Evolutionary conservation across 208 protist genomes (phyloP).

Genomic region (Acanthamoeba lugdunensis): DNA sequence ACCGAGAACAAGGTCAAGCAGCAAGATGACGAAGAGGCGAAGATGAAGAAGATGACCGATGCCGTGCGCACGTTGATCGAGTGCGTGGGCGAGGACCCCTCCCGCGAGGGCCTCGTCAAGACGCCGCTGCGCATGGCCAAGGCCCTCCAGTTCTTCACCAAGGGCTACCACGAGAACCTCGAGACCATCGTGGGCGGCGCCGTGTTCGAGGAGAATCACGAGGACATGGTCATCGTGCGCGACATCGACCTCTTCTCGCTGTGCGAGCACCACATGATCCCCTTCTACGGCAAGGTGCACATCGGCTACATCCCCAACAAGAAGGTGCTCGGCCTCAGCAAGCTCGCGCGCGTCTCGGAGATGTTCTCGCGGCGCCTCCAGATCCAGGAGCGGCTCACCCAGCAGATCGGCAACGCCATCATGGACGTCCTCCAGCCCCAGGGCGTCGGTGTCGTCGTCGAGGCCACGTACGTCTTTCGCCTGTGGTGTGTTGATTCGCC

Average conservation of each 20-base stretch:
- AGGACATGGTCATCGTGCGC: constrained; percentile 90
- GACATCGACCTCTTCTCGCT: constrained; percentile 92
- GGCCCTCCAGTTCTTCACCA: constrained; percentile 89
- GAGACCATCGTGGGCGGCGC: constrained; percentile 86
- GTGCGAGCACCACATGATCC: constrained; percentile 93
- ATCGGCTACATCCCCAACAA: constrained; percentile 91
- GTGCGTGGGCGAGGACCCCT: constrained; percentile 85
- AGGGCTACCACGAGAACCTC: constrained; percentile 85
- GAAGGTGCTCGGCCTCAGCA: constrained; percentile 90
- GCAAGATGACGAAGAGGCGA: constrained; percentile 20
- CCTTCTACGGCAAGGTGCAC: constrained; percentile 89
- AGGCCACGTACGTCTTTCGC: constrained; percentile 81
- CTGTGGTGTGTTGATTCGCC: not conserved
- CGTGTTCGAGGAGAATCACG: constrained; percentile 87
- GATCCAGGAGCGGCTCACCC: constrained; percentile 89
- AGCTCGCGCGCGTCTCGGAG: constrained; percentile 90
- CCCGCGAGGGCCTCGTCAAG: constrained; percentile 86
- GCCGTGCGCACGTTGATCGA: constrained; percentile 80
- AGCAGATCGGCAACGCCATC: constrained; percentile 89
- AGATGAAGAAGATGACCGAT: constrained; percentile 72
- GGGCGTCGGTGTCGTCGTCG: constrained; percentile 87
- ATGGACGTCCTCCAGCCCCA: constrained; percentile 85
- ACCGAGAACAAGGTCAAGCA: not conserved
- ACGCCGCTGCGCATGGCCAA: constrained; percentile 88
- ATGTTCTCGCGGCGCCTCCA: constrained; percentile 89